These are phyloP conservation scores for Melastoma malabathricum DNA, from an alignment of 345 rosid genomes.

Conservation along the genomic window DNA sequence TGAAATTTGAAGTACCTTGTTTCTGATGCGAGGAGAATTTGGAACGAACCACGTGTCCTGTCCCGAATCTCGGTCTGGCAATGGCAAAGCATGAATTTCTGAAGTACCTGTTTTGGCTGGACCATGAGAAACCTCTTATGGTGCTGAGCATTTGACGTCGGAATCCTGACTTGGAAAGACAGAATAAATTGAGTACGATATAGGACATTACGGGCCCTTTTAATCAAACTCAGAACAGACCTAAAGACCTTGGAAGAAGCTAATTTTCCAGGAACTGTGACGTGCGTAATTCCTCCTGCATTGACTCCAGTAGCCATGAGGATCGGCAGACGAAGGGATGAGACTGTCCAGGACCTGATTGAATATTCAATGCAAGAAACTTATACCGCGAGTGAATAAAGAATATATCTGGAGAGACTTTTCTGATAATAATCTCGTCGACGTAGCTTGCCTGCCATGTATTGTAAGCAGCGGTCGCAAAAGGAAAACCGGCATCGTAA, in stretches of 20 bases:
- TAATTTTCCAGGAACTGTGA: slow-evolving; percentile 25
- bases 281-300: slow-evolving; percentile 31
- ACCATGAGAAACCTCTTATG: slow-evolving; percentile 23
- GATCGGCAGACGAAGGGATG: slow-evolving; percentile 42
- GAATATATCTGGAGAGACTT: too few relatives aligned
- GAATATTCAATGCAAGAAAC: background rate
- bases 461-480: slow-evolving; percentile 43
- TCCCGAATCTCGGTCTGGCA: slow-evolving; percentile 43
- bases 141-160: slow-evolving; percentile 32
- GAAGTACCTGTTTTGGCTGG: slow-evolving; percentile 26
- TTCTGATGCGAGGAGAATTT: slow-evolving; percentile 27
- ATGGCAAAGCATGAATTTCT: slow-evolving; percentile 51
- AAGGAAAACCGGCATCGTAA: slow-evolving; percentile 32
- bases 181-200: background rate
- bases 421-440: background rate
- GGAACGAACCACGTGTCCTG: slow-evolving; percentile 45
- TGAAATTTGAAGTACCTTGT: slow-evolving; percentile 18
- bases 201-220: background rate
- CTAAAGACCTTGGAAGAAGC: slow-evolving; percentile 28
- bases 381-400: too few relatives aligned
- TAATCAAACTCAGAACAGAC: too few relatives aligned
- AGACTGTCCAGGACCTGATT: slow-evolving; percentile 38
- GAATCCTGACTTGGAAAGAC: slow-evolving; percentile 20
- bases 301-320: slow-evolving; percentile 29
- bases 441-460: slow-evolving; percentile 35